These are phyloP conservation scores for Cubamyces sp. DNA, from an alignment of 768 basidiomycete genomes.

Conservation along the genomic window DNA sequence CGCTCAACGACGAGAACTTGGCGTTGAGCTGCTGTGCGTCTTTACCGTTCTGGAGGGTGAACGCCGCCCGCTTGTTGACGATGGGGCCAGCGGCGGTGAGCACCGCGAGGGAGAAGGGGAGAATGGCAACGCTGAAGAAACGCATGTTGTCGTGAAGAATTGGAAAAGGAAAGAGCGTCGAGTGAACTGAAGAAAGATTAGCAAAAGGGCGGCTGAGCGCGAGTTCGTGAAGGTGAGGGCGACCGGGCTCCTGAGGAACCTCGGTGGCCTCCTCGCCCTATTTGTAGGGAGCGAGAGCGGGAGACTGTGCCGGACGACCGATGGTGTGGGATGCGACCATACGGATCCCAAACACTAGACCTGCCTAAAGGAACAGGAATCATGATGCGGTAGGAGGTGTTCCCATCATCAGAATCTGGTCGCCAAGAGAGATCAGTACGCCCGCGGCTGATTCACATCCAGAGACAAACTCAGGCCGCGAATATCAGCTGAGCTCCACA, in stretches of 20 bases:
- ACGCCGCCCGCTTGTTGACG: conserved; percentile 20
- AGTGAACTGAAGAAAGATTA: conserved; percentile 14
- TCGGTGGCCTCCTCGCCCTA: background rate
- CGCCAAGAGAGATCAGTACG: background rate
- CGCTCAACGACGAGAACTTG: conserved; percentile 52
- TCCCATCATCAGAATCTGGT: background rate
- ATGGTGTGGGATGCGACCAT: background rate
- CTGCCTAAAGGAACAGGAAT: conserved; percentile 1
- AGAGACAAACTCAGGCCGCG: too few species aligned
- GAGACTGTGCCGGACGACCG: too few species aligned
- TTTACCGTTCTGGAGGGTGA: conserved; percentile 10
- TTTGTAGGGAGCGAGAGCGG: conserved; percentile 7
- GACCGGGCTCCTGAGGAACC: conserved; percentile 26
- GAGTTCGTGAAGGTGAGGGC: conserved; percentile 23
- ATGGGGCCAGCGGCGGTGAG: conserved; percentile 28
- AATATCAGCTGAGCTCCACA: too few species aligned
- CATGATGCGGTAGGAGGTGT: background rate
- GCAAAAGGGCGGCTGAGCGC: conserved; percentile 23
- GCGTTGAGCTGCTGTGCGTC: conserved; percentile 23
- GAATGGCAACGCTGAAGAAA: conserved; percentile 42
- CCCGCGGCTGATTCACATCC: background rate
- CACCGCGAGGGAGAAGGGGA: conserved; percentile 32
- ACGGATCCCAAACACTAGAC: conserved; percentile 10
- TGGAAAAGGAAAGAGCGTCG: conserved; percentile 8
- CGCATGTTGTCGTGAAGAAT: conserved; percentile 37